phyloP scores from a whole-genome alignment of 306 rosid species.

The Cucurbita pepo region DNA sequence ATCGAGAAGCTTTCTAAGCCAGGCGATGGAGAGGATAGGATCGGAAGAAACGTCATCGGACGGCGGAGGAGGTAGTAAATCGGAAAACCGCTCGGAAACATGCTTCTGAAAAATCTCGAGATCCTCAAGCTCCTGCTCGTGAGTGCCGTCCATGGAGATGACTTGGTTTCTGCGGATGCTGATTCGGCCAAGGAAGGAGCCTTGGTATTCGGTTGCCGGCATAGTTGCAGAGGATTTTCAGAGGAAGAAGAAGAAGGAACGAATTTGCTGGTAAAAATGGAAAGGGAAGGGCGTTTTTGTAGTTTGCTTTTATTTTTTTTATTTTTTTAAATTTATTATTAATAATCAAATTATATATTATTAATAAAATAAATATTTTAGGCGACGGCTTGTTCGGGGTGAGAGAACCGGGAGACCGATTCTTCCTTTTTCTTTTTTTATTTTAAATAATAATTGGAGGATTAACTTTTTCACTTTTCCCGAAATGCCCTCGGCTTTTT shows the following conservation, averaged over 20 bases:
- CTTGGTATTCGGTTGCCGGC: constrained; percentile 70
- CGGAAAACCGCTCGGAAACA: constrained; percentile 48
- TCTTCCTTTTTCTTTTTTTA: neutral
- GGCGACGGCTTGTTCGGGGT: neutral
- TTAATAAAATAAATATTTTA: no score
- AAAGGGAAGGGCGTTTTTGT: neutral
- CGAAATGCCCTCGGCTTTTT: neutral
- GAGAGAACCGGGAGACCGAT: neutral
- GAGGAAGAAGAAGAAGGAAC: neutral
- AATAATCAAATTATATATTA: no score
- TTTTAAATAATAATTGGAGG: neutral
- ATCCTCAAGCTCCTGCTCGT: constrained; percentile 72
- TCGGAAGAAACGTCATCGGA: constrained; percentile 29
- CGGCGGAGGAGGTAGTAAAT: constrained; percentile 24
- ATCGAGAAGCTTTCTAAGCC: constrained; percentile 69
- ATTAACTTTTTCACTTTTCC: neutral
- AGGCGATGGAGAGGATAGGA: constrained; percentile 41
- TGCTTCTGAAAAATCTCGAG: constrained; percentile 73
- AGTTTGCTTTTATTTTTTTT: neutral
- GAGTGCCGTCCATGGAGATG: constrained; percentile 62
- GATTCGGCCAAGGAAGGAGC: constrained; percentile 76
- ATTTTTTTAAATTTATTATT: no score
- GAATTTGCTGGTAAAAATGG: neutral
- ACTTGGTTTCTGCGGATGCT: constrained; percentile 87
- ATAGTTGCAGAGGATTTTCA: constrained; percentile 13